Percentiles rank a stretch among this genome's conserved stretches.
Evolutionary conservation across 805 yeast species (phyloP).

Genomic region (Yamadazyma insecticola): DNA sequence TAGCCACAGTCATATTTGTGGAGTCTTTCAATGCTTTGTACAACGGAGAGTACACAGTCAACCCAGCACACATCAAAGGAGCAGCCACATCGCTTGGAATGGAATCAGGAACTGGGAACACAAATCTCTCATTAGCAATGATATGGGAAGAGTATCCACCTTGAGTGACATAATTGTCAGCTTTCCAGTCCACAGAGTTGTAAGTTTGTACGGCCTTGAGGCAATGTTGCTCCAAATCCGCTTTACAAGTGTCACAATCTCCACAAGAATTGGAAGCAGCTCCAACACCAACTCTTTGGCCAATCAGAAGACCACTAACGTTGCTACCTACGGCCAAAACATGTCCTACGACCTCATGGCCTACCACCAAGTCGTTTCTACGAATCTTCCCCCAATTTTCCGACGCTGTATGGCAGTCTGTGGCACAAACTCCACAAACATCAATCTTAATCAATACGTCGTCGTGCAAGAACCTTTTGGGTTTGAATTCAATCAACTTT

Average conservation of each 20-base stretch:
- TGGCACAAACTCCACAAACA: conserved; percentile 10
- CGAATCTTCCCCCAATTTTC: not conserved
- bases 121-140: conserved; percentile 39
- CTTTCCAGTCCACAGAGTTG: conserved; percentile 13
- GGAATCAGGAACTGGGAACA: conserved; percentile 44
- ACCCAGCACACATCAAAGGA: conserved; percentile 53
- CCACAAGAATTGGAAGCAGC: conserved; percentile 62
- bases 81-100: conserved; percentile 41
- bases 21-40: conserved; percentile 17
- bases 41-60: conserved; percentile 47
- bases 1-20: conserved; percentile 43
- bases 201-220: conserved; percentile 46
- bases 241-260: conserved; percentile 53
- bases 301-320: conserved; percentile 46
- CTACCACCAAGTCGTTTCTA: conserved; percentile 30
- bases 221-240: conserved; percentile 46
- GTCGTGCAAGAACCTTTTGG: conserved; percentile 2
- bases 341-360: conserved; percentile 62
- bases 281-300: conserved; percentile 79
- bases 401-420: not conserved
- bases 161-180: conserved; percentile 20
- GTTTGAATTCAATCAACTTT: conserved; percentile 1
- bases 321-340: conserved; percentile 55
- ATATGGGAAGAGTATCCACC: conserved; percentile 51
- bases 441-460: conserved; percentile 1